A percentile compares a stretch with the other conserved stretches of the same genome.
Evolutionary conservation across 192 early-diverging fungal species (phyloP).

Genomic region (Dimargaris cristalligena): DNA sequence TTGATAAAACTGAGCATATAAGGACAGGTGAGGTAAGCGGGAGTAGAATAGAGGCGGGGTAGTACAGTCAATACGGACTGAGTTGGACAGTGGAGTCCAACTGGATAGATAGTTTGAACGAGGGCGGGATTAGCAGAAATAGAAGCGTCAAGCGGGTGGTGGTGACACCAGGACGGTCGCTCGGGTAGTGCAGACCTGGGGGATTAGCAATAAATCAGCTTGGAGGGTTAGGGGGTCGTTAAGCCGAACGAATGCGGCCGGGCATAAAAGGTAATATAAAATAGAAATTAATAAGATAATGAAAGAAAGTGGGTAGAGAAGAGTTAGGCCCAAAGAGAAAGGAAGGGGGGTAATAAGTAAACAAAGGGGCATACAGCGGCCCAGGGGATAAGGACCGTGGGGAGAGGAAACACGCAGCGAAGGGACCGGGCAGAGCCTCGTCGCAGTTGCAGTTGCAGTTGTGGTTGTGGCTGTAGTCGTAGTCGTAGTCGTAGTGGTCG

Average conservation of each 20-base stretch:
- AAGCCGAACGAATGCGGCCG: not conserved
- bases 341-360: not conserved
- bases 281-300: not conserved
- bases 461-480: too few relatives aligned
- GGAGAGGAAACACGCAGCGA: not conserved
- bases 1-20: not conserved
- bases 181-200: conserved; percentile 18
- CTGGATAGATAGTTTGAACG: too few relatives aligned
- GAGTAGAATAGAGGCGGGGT: too few relatives aligned
- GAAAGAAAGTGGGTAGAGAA: not conserved
- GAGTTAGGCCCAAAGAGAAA: not conserved
- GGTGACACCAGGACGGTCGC: too few relatives aligned
- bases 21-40: not conserved
- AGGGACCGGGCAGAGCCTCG: not conserved
- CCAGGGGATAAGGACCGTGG: not conserved
- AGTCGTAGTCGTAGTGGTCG: too few relatives aligned
- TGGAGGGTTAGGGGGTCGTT: not conserved
- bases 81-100: too few relatives aligned
- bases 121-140: too few relatives aligned
- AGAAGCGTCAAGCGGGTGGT: too few relatives aligned
- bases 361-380: not conserved
- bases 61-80: too few relatives aligned
- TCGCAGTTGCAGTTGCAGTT: too few relatives aligned
- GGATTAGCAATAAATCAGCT: not conserved
- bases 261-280: not conserved